Base-by-base conservation (phyloP, 371 early-diverging fungal species). In the Ordospora pajunii region DNA sequence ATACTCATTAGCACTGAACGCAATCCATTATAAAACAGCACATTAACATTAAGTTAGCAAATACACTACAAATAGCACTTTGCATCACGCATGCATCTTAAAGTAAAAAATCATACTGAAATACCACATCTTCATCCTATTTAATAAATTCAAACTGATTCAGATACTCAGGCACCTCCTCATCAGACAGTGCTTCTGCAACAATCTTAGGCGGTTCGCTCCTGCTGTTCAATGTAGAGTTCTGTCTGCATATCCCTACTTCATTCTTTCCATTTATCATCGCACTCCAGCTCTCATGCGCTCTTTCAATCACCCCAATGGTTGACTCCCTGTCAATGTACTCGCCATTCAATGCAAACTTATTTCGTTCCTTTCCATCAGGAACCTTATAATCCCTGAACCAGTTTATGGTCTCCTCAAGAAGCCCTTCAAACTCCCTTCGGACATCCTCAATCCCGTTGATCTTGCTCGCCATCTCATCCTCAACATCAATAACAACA, bases 301-400 rank as follows among this genome's bases (percentile, higher is more conserved):
- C 90, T 85, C 95, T 93, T 79, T 88, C 86, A 81, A 99, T 86
- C 49, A 99, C 86, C 48, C 93, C 90, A 65, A 87, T 87, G 77
- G 99, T 94, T 80, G 96, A 83, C 23, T 87, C 87, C 79, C 86
- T 89, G 84, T 90, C 87, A 85, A 89, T 89, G 81, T 90, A 90
- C 83, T 91, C 87, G 70, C 95, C 97, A 81, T 88, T 86, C 85
- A 96, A 93, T 46, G 95, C 97, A 87, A 97, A 97, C 84, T 89
- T 86, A 88, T 99, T 99, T 85, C 91, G 92, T 64, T 92, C 92
- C 88, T 96, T 96, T 68, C 95, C 95, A 87, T 96, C 96, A 27
- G 97, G 96, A 83, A 97, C 90, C 88, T 99, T 97, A 89, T 97
- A 97, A 83, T 93, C 89, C 78, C 91, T 90, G 90, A 99, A 95